These are phyloP conservation scores for Wickerhamomyces bisporus DNA, from an alignment of 805 yeast genomes.

Conservation along the genomic window DNA sequence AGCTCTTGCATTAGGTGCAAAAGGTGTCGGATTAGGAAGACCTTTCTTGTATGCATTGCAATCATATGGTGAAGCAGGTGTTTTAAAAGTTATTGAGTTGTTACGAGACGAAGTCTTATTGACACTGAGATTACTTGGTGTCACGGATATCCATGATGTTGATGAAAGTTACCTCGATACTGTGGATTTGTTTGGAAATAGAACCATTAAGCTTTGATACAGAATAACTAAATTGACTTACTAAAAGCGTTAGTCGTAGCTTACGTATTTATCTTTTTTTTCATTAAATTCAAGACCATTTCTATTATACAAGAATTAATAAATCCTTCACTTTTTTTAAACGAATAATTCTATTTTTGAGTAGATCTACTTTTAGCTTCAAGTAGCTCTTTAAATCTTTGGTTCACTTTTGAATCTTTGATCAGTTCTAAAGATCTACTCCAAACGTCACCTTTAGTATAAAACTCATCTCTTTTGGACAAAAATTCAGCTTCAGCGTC, in stretches of 20 bases:
- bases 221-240: not conserved
- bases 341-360: slow-evolving; percentile 5
- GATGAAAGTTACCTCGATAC: slow-evolving; percentile 36
- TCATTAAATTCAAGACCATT: not conserved
- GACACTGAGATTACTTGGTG: slow-evolving; percentile 66
- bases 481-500: slow-evolving; percentile 68
- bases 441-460: slow-evolving; percentile 75
- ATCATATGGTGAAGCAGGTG: slow-evolving; percentile 77
- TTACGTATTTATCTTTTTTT: not conserved
- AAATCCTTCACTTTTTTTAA: not conserved
- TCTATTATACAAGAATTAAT: not conserved
- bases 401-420: slow-evolving; percentile 29
- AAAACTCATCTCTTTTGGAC: slow-evolving; percentile 70
- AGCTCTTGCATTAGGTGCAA: slow-evolving; percentile 74
- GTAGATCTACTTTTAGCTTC: slow-evolving; percentile 23
- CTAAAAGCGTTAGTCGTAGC: too few relatives aligned
- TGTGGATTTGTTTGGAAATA: slow-evolving; percentile 6
- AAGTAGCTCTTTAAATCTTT: slow-evolving; percentile 25
- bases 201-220: not conserved
- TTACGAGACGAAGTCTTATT: slow-evolving; percentile 56
- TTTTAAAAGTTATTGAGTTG: slow-evolving; percentile 54
- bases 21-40: slow-evolving; percentile 69
- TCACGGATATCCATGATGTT: slow-evolving; percentile 40
- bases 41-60: slow-evolving; percentile 75
- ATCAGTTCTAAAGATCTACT: slow-evolving; percentile 58